A percentile compares a stretch with the other conserved stretches of the same genome.
phyloP scores from a whole-genome alignment of 768 basidiomycete species.

The Hericium erinaceus region DNA sequence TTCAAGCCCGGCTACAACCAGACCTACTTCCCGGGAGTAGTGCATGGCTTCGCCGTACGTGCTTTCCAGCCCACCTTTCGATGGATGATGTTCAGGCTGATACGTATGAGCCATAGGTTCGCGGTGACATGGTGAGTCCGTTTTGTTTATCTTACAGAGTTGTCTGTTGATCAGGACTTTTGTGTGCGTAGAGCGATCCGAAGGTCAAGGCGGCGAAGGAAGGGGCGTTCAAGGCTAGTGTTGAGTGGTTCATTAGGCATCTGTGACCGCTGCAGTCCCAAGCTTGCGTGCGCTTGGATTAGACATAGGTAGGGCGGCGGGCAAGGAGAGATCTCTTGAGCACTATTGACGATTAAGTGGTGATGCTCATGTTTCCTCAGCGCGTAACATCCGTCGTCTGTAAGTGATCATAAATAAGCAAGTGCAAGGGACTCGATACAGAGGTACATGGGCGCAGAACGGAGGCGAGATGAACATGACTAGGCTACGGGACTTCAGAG shows the following conservation, averaged over 20 bases:
- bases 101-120: background rate
- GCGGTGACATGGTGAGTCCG: constrained; percentile 27
- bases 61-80: background rate
- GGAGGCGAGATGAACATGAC: no score
- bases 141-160: background rate
- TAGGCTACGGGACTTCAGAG: no score
- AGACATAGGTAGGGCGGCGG: no score
- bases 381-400: no score
- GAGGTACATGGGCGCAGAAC: no score
- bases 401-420: no score
- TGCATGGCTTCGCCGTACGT: constrained; percentile 31
- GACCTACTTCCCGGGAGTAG: constrained; percentile 27
- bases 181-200: constrained; percentile 22
- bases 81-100: constrained; percentile 1
- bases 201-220: constrained; percentile 28
- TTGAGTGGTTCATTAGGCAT: constrained; percentile 21
- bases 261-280: background rate
- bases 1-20: constrained; percentile 29
- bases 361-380: no score
- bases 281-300: no score
- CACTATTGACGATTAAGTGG: no score
- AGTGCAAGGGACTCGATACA: no score
- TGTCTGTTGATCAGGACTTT: constrained; percentile 9
- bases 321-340: no score
- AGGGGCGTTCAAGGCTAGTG: constrained; percentile 28